Percentiles rank a stretch among this genome's conserved stretches.
These are phyloP conservation scores for Tetraselmis striata DNA, from an alignment of 139 green algal species.

Conservation along the genomic window DNA sequence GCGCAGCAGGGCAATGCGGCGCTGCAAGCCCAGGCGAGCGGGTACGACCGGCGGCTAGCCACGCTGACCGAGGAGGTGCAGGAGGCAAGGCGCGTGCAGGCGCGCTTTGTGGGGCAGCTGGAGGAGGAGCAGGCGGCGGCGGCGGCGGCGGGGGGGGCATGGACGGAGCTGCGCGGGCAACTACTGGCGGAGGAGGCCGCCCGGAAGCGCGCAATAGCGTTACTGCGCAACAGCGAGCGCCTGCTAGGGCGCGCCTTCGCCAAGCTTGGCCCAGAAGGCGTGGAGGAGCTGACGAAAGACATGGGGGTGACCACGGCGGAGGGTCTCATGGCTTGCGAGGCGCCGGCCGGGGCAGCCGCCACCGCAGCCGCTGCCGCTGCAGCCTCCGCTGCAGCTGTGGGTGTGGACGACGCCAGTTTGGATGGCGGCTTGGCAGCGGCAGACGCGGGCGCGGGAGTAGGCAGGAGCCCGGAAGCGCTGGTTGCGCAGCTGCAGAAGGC, in stretches of 20 bases:
- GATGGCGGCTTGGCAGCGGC: too few species aligned
- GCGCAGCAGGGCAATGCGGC: background rate
- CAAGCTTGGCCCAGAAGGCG: background rate
- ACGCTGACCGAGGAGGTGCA: background rate
- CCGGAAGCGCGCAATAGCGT: background rate
- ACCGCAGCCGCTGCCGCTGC: too few species aligned
- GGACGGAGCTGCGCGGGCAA: background rate
- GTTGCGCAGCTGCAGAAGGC: background rate
- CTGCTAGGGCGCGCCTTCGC: background rate
- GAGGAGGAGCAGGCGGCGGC: background rate
- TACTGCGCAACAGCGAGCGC: background rate
- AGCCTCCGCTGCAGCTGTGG: too few species aligned
- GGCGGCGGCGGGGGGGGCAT: background rate
- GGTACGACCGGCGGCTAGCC: background rate
- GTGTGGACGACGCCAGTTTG: too few species aligned
- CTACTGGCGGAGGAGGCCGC: background rate
- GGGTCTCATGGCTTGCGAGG: too few species aligned
- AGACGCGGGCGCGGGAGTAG: background rate
- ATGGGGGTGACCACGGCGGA: too few species aligned
- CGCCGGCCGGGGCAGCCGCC: too few species aligned
- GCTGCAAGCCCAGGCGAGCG: background rate
- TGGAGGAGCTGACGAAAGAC: background rate
- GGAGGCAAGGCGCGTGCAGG: background rate
- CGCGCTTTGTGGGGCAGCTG: background rate
- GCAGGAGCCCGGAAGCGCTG: background rate